Base-by-base conservation (phyloP, 1,284 basidiomycete genomes). In the Boletellus deceptivus region DNA sequence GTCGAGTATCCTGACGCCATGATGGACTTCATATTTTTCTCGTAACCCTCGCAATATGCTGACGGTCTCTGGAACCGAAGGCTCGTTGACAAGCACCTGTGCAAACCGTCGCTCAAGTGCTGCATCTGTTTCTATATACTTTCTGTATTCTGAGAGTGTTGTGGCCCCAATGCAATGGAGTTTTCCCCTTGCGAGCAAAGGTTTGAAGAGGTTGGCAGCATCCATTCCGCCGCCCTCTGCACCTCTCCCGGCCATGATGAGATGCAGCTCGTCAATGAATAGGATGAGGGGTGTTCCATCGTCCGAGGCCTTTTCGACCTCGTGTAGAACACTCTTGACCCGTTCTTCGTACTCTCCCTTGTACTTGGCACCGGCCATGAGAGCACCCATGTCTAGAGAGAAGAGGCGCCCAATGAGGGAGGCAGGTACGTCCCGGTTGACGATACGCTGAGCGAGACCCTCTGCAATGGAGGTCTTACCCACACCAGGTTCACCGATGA, bases 281-380 rank as follows among this genome's bases (percentile, higher is more conserved):
- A 99, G 82, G 58, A 98, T 93, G 63, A 98, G 83, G 22, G 88
- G 86, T 3, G 77, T 82, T 39, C 91, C 93, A 43, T 93, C 83
- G 49, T 93, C 85, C 0, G 86, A 77, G 4, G 91, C 84, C 72
- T 97, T 95, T 71, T 98, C 96, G 55, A 98, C 87, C 72, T 99
- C 97, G 69, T 84, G 84, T 46, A 98, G 75, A 53, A 98, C 93
- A 13, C 88, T 77, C 72, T 98, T 98, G 72, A 98, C 85, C 43
- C 96, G 89, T 69, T 99, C 96, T 72, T 99, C 96, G 71, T 95
- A 99, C 73, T 98, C 93, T 54, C 95, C 95, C 70, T 93, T 93
- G 76, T 92, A 96, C 70, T 93, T 94, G 33, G 93, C 95, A 48
- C 96, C 93, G 6, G 94, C 93, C 89, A 95, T 96, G 53, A 98